Evolutionary conservation across 331 rosid species (phyloP), one percentile per base, ranked within the genome.

Genomic region (Pyracantha coccinea): DNA sequence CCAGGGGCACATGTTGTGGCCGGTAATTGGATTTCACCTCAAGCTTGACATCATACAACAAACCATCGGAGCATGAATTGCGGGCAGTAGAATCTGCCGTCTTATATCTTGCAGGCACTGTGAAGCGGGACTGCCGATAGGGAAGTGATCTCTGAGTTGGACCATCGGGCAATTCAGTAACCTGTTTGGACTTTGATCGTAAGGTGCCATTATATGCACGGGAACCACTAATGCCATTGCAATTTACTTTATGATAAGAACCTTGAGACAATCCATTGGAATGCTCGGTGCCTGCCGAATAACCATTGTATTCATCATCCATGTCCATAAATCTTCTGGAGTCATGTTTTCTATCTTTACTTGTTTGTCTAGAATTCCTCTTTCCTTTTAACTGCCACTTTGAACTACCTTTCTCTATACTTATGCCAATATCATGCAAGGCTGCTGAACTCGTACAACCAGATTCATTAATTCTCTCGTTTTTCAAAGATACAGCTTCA

Each of bases 361-460:
- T 78, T 27, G 71, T 81, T 77, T 86, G 83, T 82, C 99, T 95
- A 61, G 84, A 83, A 74, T 95, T 92, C 86, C 99, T 85, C 90
- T 95, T 95, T 84, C 99, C 90, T 88, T 95, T 95, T 66, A 74
- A 84, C 87, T 89, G 97, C 99, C 97, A 95, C 89, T 90, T 84
- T 61, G 99, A 95, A 84, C 92, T 85, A 75, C 83, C 88, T 82
- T 86, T 87, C 69, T 87, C 93, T 23, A 78, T 80, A 74, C 87
- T 79, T 59, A 77, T 85, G 74, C 82, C 66, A 54, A 85, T 81
- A 74, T 74, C 64, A 60, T 80, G 83, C 78, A 81, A 81, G 31
- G 78, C 83, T 45, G 81, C 90, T 73, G 88, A 83, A 72, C 89
- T 87, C 38, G 86, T 83, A 69, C 81, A 83, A 45, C 91, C 97